Evolutionary conservation across 768 basidiomycete genomes (phyloP), one percentile per base, ranked within the genome.

Genomic region (Hemileccinum rubropunctum): DNA sequence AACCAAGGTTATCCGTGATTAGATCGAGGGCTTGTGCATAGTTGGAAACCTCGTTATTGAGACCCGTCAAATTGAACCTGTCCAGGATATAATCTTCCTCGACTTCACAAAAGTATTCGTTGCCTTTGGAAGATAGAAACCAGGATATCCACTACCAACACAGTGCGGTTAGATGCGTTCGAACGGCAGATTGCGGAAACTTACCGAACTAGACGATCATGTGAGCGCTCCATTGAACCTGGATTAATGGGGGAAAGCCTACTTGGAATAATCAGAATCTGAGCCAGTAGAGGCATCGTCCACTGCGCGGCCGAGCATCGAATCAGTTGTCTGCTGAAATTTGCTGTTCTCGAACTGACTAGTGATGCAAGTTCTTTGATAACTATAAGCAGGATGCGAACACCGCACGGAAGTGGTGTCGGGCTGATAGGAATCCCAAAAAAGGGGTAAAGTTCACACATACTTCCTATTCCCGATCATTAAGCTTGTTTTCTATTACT

Each of bases 101-200:
- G 54, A 98, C 93, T 75, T 98, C 95, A 69, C 95, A 97, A 63
- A 98, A 98, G 75, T 99, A 99, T 74, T 99, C 97, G 67, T 99
- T 98, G 50, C 97, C 95, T 67, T 97, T 97, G 17, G 92, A 94
- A 18, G 91, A 91, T 6, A 98, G 76, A 63, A 98, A 97, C 94
- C 94, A 98, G 4, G 93, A 92, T 59, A 95, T 95, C 94, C 94
- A 98, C 91, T 95, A 58, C 13, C 56, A n/a, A 20, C 38, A 21
- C 27, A 45, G 15, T 6, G 3, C 44, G 23, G 46, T 60, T 30
- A 69, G 54, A 59, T 52, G 33, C 11, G 47, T 45, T 37, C n/a
- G 42, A 54, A 48, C 55, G 41, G 38, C 14, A 34, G 37, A 20
- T 33, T 32, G 53, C 56, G 59, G 39, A 57, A 59, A 42, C 62